Evolutionary conservation across 805 yeast species (phyloP).

Genomic region (Saturnispora quitensis): DNA sequence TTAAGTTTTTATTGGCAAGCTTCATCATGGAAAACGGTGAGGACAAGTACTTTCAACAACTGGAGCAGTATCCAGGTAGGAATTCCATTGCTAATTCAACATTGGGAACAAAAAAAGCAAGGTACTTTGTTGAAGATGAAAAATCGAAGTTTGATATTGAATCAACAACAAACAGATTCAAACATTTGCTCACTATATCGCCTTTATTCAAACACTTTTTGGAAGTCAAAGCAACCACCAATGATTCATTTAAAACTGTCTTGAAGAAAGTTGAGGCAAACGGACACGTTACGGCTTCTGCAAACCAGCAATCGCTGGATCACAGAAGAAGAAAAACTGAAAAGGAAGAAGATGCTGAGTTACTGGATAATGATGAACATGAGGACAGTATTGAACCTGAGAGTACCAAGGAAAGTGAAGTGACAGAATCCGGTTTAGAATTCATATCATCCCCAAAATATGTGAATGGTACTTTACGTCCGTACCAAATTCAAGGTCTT

Average conservation of each 20-base stretch:
- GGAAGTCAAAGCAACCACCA: conserved; percentile 52
- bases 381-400: conserved; percentile 11
- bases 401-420: conserved; percentile 11
- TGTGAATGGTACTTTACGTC: conserved; percentile 70
- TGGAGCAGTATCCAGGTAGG: not conserved
- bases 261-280: conserved; percentile 30
- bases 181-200: conserved; percentile 56
- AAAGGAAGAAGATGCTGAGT: conserved; percentile 69
- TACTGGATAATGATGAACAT: conserved; percentile 38
- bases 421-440: conserved; percentile 29
- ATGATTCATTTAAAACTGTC: conserved; percentile 46
- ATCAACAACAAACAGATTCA: conserved; percentile 58
- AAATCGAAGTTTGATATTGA: conserved; percentile 37
- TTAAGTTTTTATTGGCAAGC: not conserved
- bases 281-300: conserved; percentile 8
- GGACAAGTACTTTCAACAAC: not conserved
- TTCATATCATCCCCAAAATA: conserved; percentile 59
- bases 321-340: conserved; percentile 61
- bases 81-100: not conserved
- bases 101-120: not conserved
- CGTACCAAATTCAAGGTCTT: conserved; percentile 89
- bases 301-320: conserved; percentile 15
- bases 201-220: conserved; percentile 62
- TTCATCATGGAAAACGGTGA: not conserved
- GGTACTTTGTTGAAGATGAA: conserved; percentile 27